Evolutionary conservation across 2,329 filamentous ascomycete genomes (phyloP).

Genomic region (Alternaria novae-zelandiae): DNA sequence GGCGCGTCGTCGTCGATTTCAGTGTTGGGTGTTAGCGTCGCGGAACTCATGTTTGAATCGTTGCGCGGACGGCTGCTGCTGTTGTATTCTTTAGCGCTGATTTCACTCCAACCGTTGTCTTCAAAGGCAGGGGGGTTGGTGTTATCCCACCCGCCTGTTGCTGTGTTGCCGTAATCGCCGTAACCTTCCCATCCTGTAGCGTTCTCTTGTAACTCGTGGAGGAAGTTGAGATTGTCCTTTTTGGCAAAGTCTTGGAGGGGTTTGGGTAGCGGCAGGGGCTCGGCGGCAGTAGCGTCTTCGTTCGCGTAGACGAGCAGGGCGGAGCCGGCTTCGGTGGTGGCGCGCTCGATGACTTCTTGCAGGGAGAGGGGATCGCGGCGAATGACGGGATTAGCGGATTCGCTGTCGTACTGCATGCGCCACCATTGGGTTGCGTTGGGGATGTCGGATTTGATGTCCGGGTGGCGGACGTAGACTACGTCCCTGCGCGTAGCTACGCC

Average conservation of each 20-base stretch:
- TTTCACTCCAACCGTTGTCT: slow-evolving; percentile 26
- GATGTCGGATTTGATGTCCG: slow-evolving; percentile 29
- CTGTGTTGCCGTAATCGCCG: slow-evolving; percentile 7
- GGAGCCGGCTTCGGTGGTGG: slow-evolving; percentile 58
- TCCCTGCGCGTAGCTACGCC: slow-evolving; percentile 65
- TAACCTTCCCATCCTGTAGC: slow-evolving; percentile 20
- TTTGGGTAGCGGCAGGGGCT: slow-evolving; percentile 27
- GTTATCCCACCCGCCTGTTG: slow-evolving; percentile 27
- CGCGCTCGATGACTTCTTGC: slow-evolving; percentile 61
- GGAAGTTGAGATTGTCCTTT: slow-evolving; percentile 53
- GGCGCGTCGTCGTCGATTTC: slow-evolving; percentile 33
- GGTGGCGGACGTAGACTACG: slow-evolving; percentile 62
- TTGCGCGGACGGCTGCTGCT: slow-evolving; percentile 7
- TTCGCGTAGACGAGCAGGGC: slow-evolving; percentile 67
- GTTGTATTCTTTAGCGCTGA: slow-evolving; percentile 29
- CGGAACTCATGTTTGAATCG: slow-evolving; percentile 29
- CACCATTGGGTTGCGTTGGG: slow-evolving; percentile 42
- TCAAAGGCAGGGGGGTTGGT: slow-evolving; percentile 13
- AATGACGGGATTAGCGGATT: slow-evolving; percentile 31
- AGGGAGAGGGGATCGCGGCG: slow-evolving; percentile 52
- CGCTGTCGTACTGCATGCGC: slow-evolving; percentile 43
- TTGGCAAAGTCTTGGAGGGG: slow-evolving; percentile 54
- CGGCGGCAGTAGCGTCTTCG: slow-evolving; percentile 43
- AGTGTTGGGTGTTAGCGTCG: slow-evolving; percentile 46
- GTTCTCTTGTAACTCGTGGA: slow-evolving; percentile 36